Evolutionary conservation across 345 rosid species (phyloP).

Genomic region (Abelmoschus esculentus): DNA sequence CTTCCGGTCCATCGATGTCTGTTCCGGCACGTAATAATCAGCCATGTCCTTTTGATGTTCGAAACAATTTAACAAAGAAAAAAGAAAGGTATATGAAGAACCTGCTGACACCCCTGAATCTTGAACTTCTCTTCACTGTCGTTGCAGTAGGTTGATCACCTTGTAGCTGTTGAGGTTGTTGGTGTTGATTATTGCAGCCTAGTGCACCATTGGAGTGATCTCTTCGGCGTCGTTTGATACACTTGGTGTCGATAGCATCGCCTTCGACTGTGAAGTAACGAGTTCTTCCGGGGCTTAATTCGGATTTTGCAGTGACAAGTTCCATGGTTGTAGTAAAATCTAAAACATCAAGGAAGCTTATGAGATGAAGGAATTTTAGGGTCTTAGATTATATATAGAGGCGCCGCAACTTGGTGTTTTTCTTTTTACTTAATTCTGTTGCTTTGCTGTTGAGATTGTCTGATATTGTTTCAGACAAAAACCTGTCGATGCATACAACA

Average conservation of each 20-base stretch:
- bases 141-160: constrained; percentile 30
- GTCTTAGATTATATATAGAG: background rate
- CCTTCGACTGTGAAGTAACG: constrained; percentile 10
- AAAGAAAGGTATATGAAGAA: background rate
- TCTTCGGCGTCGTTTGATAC: constrained; percentile 40
- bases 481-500: background rate
- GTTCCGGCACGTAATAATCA: constrained; percentile 1
- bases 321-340: constrained; percentile 20
- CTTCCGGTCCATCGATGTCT: constrained; percentile 68
- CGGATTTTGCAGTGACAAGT: constrained; percentile 30
- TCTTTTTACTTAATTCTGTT: background rate
- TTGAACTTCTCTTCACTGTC: constrained; percentile 63
- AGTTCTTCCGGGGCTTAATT: constrained; percentile 23
- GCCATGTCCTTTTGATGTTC: background rate
- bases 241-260: constrained; percentile 15
- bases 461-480: background rate
- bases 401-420: background rate
- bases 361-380: background rate
- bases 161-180: constrained; percentile 8
- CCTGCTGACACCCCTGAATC: constrained; percentile 69
- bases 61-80: background rate
- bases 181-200: background rate
- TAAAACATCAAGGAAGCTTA: background rate
- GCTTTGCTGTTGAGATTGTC: constrained; percentile 7
- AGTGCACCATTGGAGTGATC: constrained; percentile 19